Evolutionary conservation across 768 basidiomycete species (phyloP), one percentile per base, ranked within the genome.

Genomic region (Melanogaster broomeanus): DNA sequence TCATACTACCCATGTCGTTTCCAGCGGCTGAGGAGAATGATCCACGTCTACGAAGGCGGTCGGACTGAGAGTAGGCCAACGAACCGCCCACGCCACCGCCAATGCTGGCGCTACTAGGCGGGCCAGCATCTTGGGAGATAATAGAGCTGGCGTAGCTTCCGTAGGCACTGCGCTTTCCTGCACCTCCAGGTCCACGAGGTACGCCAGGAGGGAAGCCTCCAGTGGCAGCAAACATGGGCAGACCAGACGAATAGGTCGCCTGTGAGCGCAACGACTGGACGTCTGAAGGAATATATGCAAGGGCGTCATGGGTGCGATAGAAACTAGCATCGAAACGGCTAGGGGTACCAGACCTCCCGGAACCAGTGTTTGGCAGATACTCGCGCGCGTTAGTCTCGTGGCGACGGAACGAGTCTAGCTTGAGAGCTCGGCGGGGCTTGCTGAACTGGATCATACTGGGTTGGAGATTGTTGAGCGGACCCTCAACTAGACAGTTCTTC

Each of bases 381-480:
- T 99, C 97, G 48, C 87, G 82, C 1, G 95, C 95, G 60, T 80
- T 90, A 19, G 91, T 90, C 68, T 98, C 95, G 65, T 96, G 92
- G 45, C 95, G 84, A 51, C 91, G 87, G 81, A 91, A 95, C 51
- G 89, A 90, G 57, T 96, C 92, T 84, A 93, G 88, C 69, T 94
- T 94, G 58, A 95, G 81, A 5, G 93, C 82, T 48, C 93, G 87
- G 51, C 93, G 84, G 28, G 97, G 97, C 73, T 97, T 95, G 80
- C 92, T 94, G 77, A 99, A 98, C 67, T 98, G 97, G 53, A 99
- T 99, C 95, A 99, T 96, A 72, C 93, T 96, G 6, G 93, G 79
- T 67, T 98, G 97, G 31, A 99, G 76, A 72, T 99, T 98, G 71
- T 84, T 98, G 41, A 99, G 77, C 2, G 97, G 93, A 2, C 97